These are phyloP conservation scores for Saccharomycopsis schoenii DNA, from an alignment of 805 yeast genomes.

Conservation along the genomic window DNA sequence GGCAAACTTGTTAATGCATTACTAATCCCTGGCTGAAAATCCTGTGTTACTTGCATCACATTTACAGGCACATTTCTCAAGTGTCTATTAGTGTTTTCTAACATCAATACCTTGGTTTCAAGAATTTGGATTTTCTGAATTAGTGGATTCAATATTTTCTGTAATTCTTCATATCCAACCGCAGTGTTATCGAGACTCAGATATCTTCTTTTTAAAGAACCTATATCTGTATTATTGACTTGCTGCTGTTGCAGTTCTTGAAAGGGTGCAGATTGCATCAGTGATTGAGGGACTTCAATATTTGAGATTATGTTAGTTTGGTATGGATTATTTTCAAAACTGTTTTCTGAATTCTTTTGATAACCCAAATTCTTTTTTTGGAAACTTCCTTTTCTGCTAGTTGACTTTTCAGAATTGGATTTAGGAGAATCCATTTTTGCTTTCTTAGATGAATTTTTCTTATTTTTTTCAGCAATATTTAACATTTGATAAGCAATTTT, in stretches of 20 bases:
- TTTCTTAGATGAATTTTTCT: slow-evolving; percentile 7
- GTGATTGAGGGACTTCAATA: neutral
- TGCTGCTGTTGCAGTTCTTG: neutral
- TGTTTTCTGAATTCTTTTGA: neutral
- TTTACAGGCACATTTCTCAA: slow-evolving; percentile 17
- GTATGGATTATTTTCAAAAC: neutral
- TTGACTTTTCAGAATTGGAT: neutral
- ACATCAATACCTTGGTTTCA: slow-evolving; percentile 13
- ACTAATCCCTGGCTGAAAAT: slow-evolving; percentile 10
- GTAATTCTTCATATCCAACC: neutral
- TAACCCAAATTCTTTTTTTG: neutral
- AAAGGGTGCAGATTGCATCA: neutral
- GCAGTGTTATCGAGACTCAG: neutral
- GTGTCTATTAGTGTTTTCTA: slow-evolving; percentile 17
- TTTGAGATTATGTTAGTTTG: neutral
- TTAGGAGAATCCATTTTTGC: slow-evolving; percentile 11
- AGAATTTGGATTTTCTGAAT: slow-evolving; percentile 3
- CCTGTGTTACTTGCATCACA: slow-evolving; percentile 13
- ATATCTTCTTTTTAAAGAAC: neutral
- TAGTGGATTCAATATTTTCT: neutral
- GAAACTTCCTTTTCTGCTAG: neutral
- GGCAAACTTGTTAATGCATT: slow-evolving; percentile 14
- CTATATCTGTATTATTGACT: neutral
- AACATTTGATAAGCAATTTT: slow-evolving; percentile 14
- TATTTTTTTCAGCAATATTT: slow-evolving; percentile 7